Evolutionary conservation across 805 yeast genomes (phyloP).

Genomic region (Schizosaccharomyces cryophilus): DNA sequence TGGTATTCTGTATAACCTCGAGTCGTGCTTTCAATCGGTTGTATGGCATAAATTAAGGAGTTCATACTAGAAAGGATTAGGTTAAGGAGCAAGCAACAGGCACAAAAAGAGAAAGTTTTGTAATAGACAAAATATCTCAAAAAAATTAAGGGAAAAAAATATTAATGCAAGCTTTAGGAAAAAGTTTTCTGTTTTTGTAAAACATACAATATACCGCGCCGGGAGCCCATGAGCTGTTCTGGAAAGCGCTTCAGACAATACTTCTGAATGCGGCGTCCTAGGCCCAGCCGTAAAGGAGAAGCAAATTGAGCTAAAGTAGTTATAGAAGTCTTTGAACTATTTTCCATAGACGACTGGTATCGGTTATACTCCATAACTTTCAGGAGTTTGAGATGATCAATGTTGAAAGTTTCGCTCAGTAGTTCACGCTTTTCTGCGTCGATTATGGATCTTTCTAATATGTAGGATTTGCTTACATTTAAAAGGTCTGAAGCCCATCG

Average conservation of each 20-base stretch:
- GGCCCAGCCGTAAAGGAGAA: not conserved
- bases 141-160: no score
- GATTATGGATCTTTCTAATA: not conserved
- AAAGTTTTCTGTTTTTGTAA: not conserved
- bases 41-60: no score
- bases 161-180: no score
- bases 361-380: not conserved
- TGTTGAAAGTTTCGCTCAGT: not conserved
- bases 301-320: not conserved
- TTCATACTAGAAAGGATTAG: no score
- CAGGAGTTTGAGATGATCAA: not conserved
- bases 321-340: not conserved
- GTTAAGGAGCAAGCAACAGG: no score
- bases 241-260: not conserved
- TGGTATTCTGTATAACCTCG: no score
- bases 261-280: not conserved
- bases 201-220: not conserved
- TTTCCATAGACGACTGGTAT: not conserved
- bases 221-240: not conserved
- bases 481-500: not conserved
- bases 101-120: no score
- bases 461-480: not conserved
- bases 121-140: no score
- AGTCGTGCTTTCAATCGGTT: no score
- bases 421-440: not conserved